Evolutionary conservation across 1,284 basidiomycete genomes (phyloP).

Genomic region (Cutaneotrichosporon sp.): DNA sequence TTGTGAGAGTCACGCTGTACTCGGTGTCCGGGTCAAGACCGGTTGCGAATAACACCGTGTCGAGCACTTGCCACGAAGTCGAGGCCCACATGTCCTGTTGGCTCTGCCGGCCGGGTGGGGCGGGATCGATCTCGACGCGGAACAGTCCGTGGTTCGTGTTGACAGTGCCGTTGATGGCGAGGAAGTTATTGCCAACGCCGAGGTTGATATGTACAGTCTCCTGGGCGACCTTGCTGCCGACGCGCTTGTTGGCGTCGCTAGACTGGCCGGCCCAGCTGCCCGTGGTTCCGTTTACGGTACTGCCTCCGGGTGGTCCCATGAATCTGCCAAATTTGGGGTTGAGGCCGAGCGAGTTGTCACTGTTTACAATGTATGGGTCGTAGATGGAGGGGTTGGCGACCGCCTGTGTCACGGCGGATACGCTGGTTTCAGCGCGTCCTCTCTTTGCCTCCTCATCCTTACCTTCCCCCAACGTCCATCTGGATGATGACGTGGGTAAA

Average conservation of each 20-base stretch:
- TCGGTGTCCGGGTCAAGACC: background rate
- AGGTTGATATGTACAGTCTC: background rate
- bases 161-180: background rate
- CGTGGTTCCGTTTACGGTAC: background rate
- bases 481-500: slow-evolving; percentile 3
- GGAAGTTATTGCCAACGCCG: background rate
- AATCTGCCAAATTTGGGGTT: background rate
- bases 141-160: slow-evolving; percentile 6
- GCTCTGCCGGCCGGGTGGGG: background rate
- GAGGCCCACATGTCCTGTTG: background rate
- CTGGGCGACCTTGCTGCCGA: background rate
- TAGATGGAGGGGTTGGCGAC: background rate
- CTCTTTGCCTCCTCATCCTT: background rate
- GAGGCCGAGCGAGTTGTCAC: background rate
- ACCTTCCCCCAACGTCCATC: slow-evolving; percentile 6
- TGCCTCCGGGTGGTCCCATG: background rate
- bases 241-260: background rate
- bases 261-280: background rate
- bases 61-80: background rate
- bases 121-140: background rate
- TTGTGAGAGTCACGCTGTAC: slow-evolving; percentile 3
- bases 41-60: background rate
- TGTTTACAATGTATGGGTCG: background rate
- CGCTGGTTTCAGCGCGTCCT: background rate
- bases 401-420: background rate